Percentiles rank a stretch among this genome's conserved stretches.
phyloP scores from a whole-genome alignment of 129 eudicot genomes.

The Ambrosia artemisiifolia region DNA sequence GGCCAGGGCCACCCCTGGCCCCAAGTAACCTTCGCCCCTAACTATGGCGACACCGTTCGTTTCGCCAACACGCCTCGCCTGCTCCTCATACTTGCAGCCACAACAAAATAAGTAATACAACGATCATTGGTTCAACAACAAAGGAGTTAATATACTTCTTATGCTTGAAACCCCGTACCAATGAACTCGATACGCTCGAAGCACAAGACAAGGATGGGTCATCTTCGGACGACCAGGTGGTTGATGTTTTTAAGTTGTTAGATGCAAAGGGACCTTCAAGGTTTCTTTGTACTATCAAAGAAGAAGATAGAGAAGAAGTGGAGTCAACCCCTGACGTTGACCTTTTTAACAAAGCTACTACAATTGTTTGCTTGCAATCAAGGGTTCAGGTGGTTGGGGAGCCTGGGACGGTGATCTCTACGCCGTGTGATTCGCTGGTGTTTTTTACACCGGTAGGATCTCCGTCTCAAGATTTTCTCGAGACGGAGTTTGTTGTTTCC shows the following conservation, averaged over 20 bases:
- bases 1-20: too few relatives aligned
- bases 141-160: constrained; percentile 51
- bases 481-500: constrained; percentile 16
- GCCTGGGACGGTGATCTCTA: constrained; percentile 46
- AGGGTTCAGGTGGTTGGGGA: constrained; percentile 5
- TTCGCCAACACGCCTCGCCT: constrained; percentile 31
- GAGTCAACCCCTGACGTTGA: constrained; percentile 36
- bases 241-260: constrained; percentile 48
- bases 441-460: constrained; percentile 58
- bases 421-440: constrained; percentile 69
- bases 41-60: constrained; percentile 51
- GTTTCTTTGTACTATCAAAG: constrained; percentile 53
- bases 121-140: constrained; percentile 9
- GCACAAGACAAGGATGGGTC: not conserved
- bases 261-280: constrained; percentile 49
- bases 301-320: constrained; percentile 53
- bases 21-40: too few relatives aligned
- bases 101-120: not conserved
- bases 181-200: constrained; percentile 21
- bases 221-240: constrained; percentile 26
- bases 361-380: constrained; percentile 16
- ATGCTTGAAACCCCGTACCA: constrained; percentile 35
- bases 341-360: constrained; percentile 4
- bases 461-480: constrained; percentile 36
- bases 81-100: not conserved